These are phyloP conservation scores for Thozetella sp. DNA, from an alignment of 495 filamentous ascomycete species.

Conservation along the genomic window DNA sequence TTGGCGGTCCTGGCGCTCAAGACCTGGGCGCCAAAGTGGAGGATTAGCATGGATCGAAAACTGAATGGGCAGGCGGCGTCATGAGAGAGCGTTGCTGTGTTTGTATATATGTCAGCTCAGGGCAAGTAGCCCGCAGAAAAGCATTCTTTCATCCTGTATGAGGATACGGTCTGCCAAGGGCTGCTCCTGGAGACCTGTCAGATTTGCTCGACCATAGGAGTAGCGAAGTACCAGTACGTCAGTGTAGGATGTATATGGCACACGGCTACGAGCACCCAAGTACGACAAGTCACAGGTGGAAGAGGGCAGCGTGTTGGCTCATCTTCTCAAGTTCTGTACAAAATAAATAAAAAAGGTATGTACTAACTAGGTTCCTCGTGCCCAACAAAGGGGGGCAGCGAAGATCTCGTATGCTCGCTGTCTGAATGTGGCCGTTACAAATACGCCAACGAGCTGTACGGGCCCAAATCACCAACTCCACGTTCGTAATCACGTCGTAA, in stretches of 20 bases:
- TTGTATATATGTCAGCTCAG: background rate
- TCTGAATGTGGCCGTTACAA: background rate
- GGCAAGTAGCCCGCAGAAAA: too few species aligned
- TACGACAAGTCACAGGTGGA: too few species aligned
- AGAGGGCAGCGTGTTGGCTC: too few species aligned
- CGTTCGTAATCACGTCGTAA: background rate
- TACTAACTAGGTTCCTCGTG: background rate
- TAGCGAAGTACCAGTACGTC: too few species aligned
- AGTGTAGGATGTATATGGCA: too few species aligned
- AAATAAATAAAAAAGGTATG: background rate
- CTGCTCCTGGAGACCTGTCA: too few species aligned
- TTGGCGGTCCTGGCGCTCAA: constrained; percentile 68
- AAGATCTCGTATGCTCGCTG: background rate
- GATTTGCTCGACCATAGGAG: too few species aligned
- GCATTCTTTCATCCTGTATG: too few species aligned
- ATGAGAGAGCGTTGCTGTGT: background rate
- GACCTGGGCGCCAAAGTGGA: constrained; percentile 67
- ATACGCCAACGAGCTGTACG: background rate
- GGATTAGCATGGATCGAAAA: constrained; percentile 62
- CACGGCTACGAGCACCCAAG: too few species aligned
- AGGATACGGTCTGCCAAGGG: too few species aligned
- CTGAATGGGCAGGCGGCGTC: background rate
- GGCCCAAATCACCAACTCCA: background rate
- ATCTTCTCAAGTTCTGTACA: background rate
- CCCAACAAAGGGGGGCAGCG: background rate